These are phyloP conservation scores for Rhizophora mangle DNA, from an alignment of 345 rosid genomes.

Conservation along the genomic window DNA sequence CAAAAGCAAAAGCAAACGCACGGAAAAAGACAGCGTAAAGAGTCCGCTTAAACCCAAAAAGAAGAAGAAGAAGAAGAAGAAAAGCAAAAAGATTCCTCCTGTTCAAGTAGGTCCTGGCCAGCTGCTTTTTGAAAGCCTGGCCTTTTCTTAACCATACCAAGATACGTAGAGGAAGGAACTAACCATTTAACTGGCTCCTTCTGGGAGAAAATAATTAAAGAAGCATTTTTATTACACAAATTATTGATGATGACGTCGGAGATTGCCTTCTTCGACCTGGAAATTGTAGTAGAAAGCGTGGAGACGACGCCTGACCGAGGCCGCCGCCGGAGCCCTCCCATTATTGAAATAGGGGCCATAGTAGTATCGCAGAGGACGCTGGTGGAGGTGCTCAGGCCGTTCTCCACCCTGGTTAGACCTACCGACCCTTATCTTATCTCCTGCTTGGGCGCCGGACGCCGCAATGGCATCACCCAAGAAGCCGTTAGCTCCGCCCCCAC, in stretches of 20 bases:
- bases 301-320: neutral
- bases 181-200: no score
- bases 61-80: no score
- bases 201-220: no score
- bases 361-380: slow-evolving; percentile 74
- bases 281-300: slow-evolving; percentile 60
- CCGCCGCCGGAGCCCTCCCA: slow-evolving; percentile 47
- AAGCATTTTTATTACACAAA: no score
- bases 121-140: no score
- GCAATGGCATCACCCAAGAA: slow-evolving; percentile 63
- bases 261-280: slow-evolving; percentile 87
- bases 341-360: slow-evolving; percentile 84
- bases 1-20: no score
- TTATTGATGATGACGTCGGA: slow-evolving; percentile 23
- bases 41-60: no score
- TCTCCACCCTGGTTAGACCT: slow-evolving; percentile 73
- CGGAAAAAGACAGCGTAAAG: no score
- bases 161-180: no score
- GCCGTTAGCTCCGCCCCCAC: slow-evolving; percentile 54
- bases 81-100: no score
- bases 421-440: slow-evolving; percentile 52
- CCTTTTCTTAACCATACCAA: no score
- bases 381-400: slow-evolving; percentile 49
- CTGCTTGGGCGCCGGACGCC: slow-evolving; percentile 39
- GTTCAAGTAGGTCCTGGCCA: no score